Base-by-base conservation (phyloP, 2,329 filamentous ascomycete species). In the Diaporthe longicolla region DNA sequence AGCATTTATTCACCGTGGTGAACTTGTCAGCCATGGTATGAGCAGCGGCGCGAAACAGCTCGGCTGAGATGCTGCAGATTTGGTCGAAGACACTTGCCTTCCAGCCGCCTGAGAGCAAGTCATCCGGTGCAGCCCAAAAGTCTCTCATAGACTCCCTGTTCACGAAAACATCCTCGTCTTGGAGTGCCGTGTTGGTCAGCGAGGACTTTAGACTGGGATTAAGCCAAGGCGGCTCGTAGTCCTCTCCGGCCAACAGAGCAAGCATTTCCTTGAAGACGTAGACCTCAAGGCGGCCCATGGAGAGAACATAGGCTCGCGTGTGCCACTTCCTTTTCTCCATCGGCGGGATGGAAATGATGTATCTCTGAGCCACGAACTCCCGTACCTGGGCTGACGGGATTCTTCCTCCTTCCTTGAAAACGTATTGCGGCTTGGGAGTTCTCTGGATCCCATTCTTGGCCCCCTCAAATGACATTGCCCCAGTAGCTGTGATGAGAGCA, bases 1-100 rank as follows among this genome's bases (percentile, higher is more conserved):
- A 84, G 72, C 82, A 84, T 54, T 80, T 82, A 19, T 84, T 77
- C 26, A 84, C 17, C 0, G 81, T 79, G 0, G 78, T 83, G 72
- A 84, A 84, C 73, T 82, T 83, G 73, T 84, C 82, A 0, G 81
- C 81, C 83, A 84, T 84, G 0, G 81, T 83, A 17, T 83, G 78
- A 0, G 78, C 82, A 2, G 83, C 82, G 0, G 80, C 83, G 1
- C 77, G 78, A 40, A 84, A 81, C 5, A 84, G 26, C 61, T 84
- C 83, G 0, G 77, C 78, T 0, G 82, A 81, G 11, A 83, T 77
- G 1, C 75, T 71, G 54, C 83, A 83, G 4, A 83, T 79, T 74
- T 84, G 82, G 0, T 80, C 73, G n/a, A 83, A 84, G 2, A 82
- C 74, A 6, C 26, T 65, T 1, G 70, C 65, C 72, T 84, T 84